Base-by-base conservation (phyloP, 2,329 filamentous ascomycete species). In the Fusarium burgessii region DNA sequence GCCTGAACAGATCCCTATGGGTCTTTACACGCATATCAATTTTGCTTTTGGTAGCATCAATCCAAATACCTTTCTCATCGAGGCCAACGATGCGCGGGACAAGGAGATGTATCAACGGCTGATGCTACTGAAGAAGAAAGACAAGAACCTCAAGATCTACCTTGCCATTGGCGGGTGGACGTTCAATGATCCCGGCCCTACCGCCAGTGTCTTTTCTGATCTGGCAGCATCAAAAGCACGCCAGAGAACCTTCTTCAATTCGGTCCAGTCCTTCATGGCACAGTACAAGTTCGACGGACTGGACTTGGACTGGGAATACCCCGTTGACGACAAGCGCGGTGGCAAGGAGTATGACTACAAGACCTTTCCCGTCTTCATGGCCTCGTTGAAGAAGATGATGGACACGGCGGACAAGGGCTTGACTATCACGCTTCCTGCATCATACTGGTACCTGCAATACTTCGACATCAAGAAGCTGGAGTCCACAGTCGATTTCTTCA, bases 291-390 rank as follows among this genome's bases (percentile, higher is more conserved):
- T 77, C 14, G 51, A 71, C 20, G 83, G 84, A 1, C 76, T 82
- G 1, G 84, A 87, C 61, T 57, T 86, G 1, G 83, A 85, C 66
- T 85, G 84, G 84, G 83, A 86, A 60, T 85, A 82, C 68, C 84
- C 84, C 0, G 80, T 49, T 3, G 62, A 54, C 3, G 20, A 47
- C 42, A 77, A 78, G 6, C 77, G 83, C 2, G 81, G 80, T 7
- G 83, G 84, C 0, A 65, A 65, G 2, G 58, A 63, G 1, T 1
- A n/a, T 6, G 84, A 86, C 59, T 79, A 68, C 1, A 57, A 56
- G 6, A 85, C 84, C 68, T 79, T 81, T 7, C 23, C n/a, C 75
- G 78, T 2, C 17, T 56, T 0, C 68, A 40, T 40, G 38, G 3
- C 2, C 2, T 4, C 83, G 2, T 56, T 84, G 2, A 69, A 78